Base-by-base conservation (phyloP, 306 rosid species). In the Vigna angularis region DNA sequence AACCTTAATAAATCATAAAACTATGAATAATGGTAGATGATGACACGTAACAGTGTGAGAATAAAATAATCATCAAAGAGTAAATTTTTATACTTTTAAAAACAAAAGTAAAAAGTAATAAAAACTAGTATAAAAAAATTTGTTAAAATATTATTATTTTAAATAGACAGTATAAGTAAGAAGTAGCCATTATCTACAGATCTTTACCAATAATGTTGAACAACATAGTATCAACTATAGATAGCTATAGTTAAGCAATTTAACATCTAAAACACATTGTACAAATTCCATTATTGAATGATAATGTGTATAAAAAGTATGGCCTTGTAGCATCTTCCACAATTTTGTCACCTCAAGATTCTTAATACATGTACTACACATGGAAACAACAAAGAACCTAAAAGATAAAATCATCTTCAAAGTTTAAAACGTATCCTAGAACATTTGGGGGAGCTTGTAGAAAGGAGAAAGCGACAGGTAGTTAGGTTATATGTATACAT, bases 381-480 rank as follows among this genome's bases (percentile, higher is more conserved):
- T 70, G 34, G 62, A 76, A 75, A 80, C 83, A 73, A 59, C 66
- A 72, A 10, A 32, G 1, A 52, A 64, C 73, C 78, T 36, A 69
- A 82, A 47, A 78, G 81, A 28, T 52, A 32, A 40, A 30, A 30
- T 48, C 72, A 49, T 72, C 66, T 64, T 16, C 52, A 40, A 47
- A 58, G 57, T 52, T 61, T 5, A 36, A 81, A 62, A 34, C 1
- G 68, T 17, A 78, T 68, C 67, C 17, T 11, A 64, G 74, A 72
- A 66, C 77, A 82, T 72, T 81, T 22, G 57, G 82, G 71, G 57
- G 34, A 44, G 70, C 50, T 72, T 56, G 70, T 14, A 16, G 62
- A 77, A 78, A 74, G 75, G 13, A 82, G 67, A 82, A 57, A 55
- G 68, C 3, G 69, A 56, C 79, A 74, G 42, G 52, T 78, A 26